Percentiles rank a stretch among this genome's conserved stretches.
phyloP scores from a whole-genome alignment of 257 asterid genomes.

The Jacaranda copaia region DNA sequence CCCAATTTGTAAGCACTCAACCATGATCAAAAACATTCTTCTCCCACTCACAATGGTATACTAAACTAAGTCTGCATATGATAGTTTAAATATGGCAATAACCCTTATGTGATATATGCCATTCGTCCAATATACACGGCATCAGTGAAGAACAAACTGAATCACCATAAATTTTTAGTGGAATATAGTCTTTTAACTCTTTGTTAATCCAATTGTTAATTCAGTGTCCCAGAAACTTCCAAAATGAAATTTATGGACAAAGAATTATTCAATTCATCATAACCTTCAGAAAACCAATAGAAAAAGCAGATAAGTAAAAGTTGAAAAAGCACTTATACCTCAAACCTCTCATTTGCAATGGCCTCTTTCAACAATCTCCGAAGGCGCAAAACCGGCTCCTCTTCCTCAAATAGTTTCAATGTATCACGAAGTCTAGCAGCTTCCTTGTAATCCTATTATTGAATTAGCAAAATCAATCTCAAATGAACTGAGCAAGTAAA shows the following conservation, averaged over 20 bases:
- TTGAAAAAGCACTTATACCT: constrained; percentile 46
- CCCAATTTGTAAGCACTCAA: too few relatives aligned
- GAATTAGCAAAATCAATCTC: not conserved
- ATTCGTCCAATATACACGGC: too few relatives aligned
- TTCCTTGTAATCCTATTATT: constrained; percentile 67
- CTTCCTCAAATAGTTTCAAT: constrained; percentile 73
- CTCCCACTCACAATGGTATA: too few relatives aligned
- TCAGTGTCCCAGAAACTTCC: not conserved
- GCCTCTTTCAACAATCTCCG: constrained; percentile 77
- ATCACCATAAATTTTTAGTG: not conserved
- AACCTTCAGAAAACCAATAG: not conserved
- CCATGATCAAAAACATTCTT: too few relatives aligned
- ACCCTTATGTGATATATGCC: too few relatives aligned
- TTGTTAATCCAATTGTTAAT: not conserved
- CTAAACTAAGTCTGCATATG: too few relatives aligned
- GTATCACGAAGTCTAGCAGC: constrained; percentile 92
- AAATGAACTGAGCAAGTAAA: constrained; percentile 1
- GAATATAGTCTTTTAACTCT: not conserved
- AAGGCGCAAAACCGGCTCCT: constrained; percentile 79
- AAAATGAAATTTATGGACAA: not conserved
- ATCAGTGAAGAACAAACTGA: not conserved
- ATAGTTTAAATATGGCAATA: too few relatives aligned
- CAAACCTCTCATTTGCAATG: constrained; percentile 75
- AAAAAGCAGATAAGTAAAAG: too few relatives aligned
- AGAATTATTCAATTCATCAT: not conserved